Base-by-base conservation (phyloP, 768 basidiomycete species). In the Trametopsis cervina region DNA sequence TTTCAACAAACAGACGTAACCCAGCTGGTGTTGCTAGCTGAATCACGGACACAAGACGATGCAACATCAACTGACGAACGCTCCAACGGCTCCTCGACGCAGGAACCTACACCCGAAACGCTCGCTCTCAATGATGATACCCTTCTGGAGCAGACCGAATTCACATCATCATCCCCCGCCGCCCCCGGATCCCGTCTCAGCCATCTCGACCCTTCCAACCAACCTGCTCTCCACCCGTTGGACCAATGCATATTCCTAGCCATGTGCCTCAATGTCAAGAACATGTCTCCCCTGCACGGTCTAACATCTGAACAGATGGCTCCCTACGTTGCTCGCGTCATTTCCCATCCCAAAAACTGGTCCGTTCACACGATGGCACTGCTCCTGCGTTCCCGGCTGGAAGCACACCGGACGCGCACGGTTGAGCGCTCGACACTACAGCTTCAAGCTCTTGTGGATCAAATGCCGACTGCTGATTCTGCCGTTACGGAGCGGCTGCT, bases 281-380 rank as follows among this genome's bases (percentile, higher is more conserved):
- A 95, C 62, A 89, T 85, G 0, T 89, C 90, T 2, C 94, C 94
- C 15, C 69, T 75, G 40, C 89, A 95, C 66, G 95, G 93, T 11
- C 76, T 99, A 45, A 96, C 94, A 23, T 74, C 76, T 43, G 89
- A 90, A 58, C 93, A 98, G 61, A 94, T 98, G 87, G 64, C 81
- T 2, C 88, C 96, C 11, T 98, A 95, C 73, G 80, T 98, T 49
- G 66, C 83, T 11, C 86, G 95, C 29, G 90, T 97, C 29, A 78
- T 98, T 54, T 72, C 83, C 1, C 90, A 97, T 61, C 91, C 93
- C 1, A 71, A 74, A 47, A 98, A 97, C 64, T 99, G 96, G 96
- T 87, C 91, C 4, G 74, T 98, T 24, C 91, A 98, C 68, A 95
- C 94, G 29, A 95, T 94, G 81, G 94, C 92, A 23, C 81, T 98